Conservation (phyloP, 2,329 filamentous ascomycete genomes). For the Metarhizium brunneum region DNA sequence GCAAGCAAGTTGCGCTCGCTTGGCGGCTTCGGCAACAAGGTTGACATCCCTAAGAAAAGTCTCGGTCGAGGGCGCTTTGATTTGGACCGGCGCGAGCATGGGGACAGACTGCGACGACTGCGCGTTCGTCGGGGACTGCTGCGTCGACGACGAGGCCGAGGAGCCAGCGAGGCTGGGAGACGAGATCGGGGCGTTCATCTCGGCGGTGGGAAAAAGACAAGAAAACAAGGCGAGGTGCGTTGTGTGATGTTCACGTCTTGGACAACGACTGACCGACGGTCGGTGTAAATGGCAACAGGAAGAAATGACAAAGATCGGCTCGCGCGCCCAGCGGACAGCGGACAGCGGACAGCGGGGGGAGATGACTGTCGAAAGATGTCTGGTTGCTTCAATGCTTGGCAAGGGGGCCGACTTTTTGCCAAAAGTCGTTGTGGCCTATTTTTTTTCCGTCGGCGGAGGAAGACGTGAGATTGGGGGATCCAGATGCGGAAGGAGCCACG, state of each 20-base stretch:
- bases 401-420: too few species aligned
- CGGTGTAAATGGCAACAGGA: too few species aligned
- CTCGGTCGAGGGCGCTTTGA: conserved; percentile 35
- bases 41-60: conserved; percentile 71
- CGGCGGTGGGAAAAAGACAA: neutral
- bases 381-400: too few species aligned
- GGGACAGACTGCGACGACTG: conserved; percentile 11
- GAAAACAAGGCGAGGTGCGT: neutral
- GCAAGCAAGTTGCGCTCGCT: conserved; percentile 82
- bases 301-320: too few species aligned
- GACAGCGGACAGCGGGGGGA: too few species aligned
- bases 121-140: conserved; percentile 19
- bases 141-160: conserved; percentile 17
- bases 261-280: too few species aligned
- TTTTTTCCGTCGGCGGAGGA: neutral
- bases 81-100: conserved; percentile 18
- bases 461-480: neutral
- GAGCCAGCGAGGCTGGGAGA: conserved; percentile 8
- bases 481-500: neutral
- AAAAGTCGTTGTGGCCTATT: too few species aligned
- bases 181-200: conserved; percentile 6
- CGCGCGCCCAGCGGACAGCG: too few species aligned
- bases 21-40: conserved; percentile 84
- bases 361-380: too few species aligned
- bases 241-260: too few species aligned